Evolutionary conservation across 306 rosid species (phyloP).

Genomic region (Fragaria iinumae): DNA sequence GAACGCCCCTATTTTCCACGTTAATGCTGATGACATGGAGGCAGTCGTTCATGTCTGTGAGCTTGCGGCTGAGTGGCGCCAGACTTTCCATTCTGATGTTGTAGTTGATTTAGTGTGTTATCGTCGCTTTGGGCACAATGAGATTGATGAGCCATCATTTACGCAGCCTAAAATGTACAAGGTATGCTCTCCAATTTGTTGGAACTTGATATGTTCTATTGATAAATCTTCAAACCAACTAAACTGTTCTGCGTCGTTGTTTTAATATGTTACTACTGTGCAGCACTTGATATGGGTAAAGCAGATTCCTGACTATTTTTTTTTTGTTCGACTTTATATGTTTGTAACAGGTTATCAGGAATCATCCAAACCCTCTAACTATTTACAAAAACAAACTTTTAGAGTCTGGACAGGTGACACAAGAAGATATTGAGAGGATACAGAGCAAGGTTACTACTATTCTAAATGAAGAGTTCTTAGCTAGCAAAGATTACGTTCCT

Average conservation of each 20-base stretch:
- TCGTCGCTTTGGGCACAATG: constrained; percentile 95
- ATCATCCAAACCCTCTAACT: constrained; percentile 82
- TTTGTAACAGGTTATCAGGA: constrained; percentile 63
- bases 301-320: constrained; percentile 22
- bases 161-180: constrained; percentile 97
- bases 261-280: neutral
- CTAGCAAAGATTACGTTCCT: constrained; percentile 89
- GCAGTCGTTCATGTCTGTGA: constrained; percentile 96
- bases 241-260: neutral
- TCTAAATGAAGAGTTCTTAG: constrained; percentile 81
- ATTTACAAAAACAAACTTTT: constrained; percentile 79
- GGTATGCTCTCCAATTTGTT: constrained; percentile 45
- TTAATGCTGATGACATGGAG: constrained; percentile 90
- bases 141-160: constrained; percentile 96
- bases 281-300: constrained; percentile 16
- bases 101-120: constrained; percentile 95
- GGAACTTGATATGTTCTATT: neutral
- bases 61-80: constrained; percentile 99
- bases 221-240: no score
- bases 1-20: constrained; percentile 88
- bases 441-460: constrained; percentile 64
- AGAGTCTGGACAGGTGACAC: constrained; percentile 65
- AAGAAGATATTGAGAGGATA: constrained; percentile 68
- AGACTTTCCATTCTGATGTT: constrained; percentile 94
- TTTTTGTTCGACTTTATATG: neutral